Evolutionary conservation across 345 rosid species (phyloP).

Genomic region (Sonneratia caseolaris): DNA sequence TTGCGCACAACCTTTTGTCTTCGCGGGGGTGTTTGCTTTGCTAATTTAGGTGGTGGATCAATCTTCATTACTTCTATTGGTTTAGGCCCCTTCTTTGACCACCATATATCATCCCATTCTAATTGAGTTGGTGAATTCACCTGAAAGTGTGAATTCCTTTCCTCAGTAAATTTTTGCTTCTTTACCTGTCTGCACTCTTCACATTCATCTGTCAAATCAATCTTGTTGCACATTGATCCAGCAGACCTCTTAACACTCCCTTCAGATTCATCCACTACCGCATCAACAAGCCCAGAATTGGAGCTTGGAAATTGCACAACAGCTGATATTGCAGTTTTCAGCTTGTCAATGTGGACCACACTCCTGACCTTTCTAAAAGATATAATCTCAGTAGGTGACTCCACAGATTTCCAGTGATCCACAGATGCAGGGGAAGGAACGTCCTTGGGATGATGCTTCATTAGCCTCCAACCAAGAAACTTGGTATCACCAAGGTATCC

Average conservation of each 20-base stretch:
- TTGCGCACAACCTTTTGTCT: constrained; percentile 82
- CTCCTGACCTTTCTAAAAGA: constrained; percentile 36
- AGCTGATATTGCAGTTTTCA: constrained; percentile 59
- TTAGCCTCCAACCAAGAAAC: constrained; percentile 22
- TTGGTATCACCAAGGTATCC: constrained; percentile 15
- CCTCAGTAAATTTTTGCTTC: constrained; percentile 55
- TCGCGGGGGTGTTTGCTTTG: constrained; percentile 68
- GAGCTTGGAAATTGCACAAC: constrained; percentile 58
- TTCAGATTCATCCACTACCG: constrained; percentile 51
- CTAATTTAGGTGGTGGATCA: constrained; percentile 54
- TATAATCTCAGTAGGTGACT: constrained; percentile 18
- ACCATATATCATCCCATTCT: constrained; percentile 91
- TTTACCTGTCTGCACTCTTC: constrained; percentile 82
- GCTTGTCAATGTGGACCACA: constrained; percentile 35
- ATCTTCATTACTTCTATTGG: constrained; percentile 42
- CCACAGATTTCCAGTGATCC: constrained; percentile 34
- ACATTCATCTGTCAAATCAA: constrained; percentile 59
- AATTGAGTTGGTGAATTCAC: constrained; percentile 58
- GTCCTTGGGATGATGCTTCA: constrained; percentile 25
- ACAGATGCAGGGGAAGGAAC: constrained; percentile 20
- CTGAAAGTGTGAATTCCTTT: constrained; percentile 49
- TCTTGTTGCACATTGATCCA: constrained; percentile 37
- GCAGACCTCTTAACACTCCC: constrained; percentile 54
- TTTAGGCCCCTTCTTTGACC: constrained; percentile 74
- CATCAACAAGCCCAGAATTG: constrained; percentile 31